A percentile compares a stretch with the other conserved stretches of the same genome.
phyloP scores from a whole-genome alignment of 371 early-diverging fungal species.

The Fennellomyces sp. region DNA sequence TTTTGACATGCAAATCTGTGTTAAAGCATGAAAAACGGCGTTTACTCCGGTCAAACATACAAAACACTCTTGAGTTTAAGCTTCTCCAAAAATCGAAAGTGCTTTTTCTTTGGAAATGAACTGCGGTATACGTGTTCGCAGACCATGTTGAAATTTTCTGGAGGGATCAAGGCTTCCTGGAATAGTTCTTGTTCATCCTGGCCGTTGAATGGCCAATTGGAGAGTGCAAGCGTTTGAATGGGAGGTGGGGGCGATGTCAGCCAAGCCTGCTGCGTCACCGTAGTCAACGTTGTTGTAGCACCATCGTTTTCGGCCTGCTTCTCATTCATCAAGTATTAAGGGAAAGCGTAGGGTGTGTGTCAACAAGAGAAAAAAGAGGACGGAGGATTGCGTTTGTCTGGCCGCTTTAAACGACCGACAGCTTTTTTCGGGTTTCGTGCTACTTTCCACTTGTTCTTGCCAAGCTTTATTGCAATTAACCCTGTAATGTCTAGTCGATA shows the following conservation, averaged over 20 bases:
- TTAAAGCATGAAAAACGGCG: too few relatives aligned
- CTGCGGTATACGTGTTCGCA: conserved; percentile 89
- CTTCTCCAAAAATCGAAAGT: conserved; percentile 90
- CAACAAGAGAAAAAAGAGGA: not conserved
- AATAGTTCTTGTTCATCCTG: conserved; percentile 48
- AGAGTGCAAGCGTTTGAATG: conserved; percentile 5
- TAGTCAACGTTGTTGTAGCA: not conserved
- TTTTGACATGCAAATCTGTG: conserved; percentile 2
- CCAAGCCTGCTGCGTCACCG: not conserved
- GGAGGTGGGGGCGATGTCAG: not conserved
- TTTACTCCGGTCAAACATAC: too few relatives aligned
- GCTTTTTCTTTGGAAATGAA: conserved; percentile 89
- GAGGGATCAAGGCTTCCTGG: conserved; percentile 80
- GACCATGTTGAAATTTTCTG: conserved; percentile 94
- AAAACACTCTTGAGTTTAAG: conserved; percentile 88
- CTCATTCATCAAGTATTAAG: conserved; percentile 5
- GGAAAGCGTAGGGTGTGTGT: not conserved
- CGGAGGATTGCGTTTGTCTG: not conserved
- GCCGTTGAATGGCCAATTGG: conserved; percentile 21
- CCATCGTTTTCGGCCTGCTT: not conserved
- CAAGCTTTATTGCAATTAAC: conserved; percentile 1
- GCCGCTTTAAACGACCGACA: not conserved
- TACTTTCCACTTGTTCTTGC: conserved; percentile 5
- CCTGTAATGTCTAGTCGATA: conserved; percentile 13
- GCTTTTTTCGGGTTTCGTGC: not conserved